Conservation (phyloP, 2,329 filamentous ascomycete species). For the Exutisphaerella laricina region DNA sequence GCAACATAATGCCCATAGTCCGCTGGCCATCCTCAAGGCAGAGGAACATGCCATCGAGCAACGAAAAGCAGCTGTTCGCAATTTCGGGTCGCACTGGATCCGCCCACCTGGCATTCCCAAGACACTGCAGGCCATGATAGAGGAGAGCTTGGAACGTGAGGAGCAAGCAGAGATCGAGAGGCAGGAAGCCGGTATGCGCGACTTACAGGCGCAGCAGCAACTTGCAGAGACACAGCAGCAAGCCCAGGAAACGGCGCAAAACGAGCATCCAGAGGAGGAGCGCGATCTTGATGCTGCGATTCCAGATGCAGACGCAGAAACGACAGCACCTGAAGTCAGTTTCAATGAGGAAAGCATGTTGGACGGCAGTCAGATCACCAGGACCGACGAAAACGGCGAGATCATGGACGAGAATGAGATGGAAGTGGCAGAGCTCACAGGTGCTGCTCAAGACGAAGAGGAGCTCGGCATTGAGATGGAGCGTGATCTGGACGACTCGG, state of each 20-base stretch:
- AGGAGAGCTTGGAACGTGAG: conserved; percentile 82
- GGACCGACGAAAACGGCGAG: conserved; percentile 39
- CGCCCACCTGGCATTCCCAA: conserved; percentile 82
- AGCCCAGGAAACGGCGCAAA: conserved; percentile 37
- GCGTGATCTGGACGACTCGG: conserved; percentile 43
- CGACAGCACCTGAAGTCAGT: conserved; percentile 44
- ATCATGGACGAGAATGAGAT: conserved; percentile 40
- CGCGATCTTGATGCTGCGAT: conserved; percentile 57
- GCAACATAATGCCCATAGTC: conserved; percentile 44
- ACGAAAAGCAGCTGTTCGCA: conserved; percentile 73
- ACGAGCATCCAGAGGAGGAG: conserved; percentile 49
- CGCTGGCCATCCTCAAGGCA: conserved; percentile 62
- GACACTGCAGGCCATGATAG: conserved; percentile 81
- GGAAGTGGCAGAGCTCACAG: conserved; percentile 45
- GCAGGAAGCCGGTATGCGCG: conserved; percentile 64
- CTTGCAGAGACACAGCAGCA: conserved; percentile 47
- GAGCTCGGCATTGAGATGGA: conserved; percentile 36
- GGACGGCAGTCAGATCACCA: conserved; percentile 40
- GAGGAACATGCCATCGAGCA: conserved; percentile 74
- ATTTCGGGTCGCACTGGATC: conserved; percentile 87
- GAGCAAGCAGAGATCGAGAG: conserved; percentile 73
- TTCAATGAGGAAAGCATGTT: conserved; percentile 47
- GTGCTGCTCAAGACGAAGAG: conserved; percentile 44
- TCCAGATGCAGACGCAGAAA: conserved; percentile 51
- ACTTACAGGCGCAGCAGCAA: conserved; percentile 60